Evolutionary conservation across 129 eudicot genomes (phyloP).

Genomic region (Calendula officinalis): DNA sequence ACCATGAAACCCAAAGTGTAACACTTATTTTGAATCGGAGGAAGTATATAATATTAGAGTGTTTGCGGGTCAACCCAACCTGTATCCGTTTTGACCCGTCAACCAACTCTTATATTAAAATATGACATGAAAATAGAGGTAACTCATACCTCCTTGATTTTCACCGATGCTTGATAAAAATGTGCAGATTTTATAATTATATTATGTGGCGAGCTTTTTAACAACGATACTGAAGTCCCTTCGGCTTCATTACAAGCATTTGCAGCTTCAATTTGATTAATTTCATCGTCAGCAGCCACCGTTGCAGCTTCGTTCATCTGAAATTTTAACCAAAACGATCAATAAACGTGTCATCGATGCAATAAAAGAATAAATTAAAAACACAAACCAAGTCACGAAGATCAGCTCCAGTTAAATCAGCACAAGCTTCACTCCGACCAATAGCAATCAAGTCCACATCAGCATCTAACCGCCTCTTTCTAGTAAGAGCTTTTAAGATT

Average conservation of each 20-base stretch:
- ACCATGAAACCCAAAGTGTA: no score
- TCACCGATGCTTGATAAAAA: conserved; percentile 60
- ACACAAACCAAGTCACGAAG: conserved; percentile 67
- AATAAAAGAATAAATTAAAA: neutral
- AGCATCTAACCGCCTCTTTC: conserved; percentile 58
- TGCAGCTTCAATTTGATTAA: conserved; percentile 53
- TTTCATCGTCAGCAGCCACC: conserved; percentile 48
- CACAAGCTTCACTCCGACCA: conserved; percentile 41
- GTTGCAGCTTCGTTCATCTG: conserved; percentile 81
- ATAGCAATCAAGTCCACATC: conserved; percentile 39
- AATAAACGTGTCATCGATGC: neutral
- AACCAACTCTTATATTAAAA: no score
- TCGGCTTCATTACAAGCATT: conserved; percentile 57
- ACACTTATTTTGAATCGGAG: no score
- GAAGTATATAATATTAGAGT: no score
- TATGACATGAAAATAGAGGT: neutral
- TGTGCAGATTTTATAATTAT: conserved; percentile 47
- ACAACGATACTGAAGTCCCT: conserved; percentile 18
- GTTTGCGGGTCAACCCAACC: no score
- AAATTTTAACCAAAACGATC: neutral
- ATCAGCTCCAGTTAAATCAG: conserved; percentile 83
- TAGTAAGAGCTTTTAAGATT: conserved; percentile 71
- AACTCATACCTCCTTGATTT: conserved; percentile 42
- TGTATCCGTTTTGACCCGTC: no score
- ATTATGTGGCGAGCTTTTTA: conserved; percentile 36